A percentile compares a stretch with the other conserved stretches of the same genome.
Evolutionary conservation across 495 filamentous ascomycete genomes (phyloP).

Genomic region (Neurospora intermedia): DNA sequence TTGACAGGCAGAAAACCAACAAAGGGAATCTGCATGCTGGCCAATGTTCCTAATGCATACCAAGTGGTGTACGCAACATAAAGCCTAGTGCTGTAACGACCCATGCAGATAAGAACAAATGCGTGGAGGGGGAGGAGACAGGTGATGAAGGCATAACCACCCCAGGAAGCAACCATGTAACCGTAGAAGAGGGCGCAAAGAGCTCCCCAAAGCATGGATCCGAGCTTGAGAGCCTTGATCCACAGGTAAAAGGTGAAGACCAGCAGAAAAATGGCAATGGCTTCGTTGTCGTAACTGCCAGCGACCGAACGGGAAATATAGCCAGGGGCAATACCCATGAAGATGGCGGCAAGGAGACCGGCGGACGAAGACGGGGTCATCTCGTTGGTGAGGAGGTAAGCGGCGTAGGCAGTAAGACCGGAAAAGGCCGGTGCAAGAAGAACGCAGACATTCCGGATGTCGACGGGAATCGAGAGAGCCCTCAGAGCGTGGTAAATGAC

Average conservation of each 20-base stretch:
- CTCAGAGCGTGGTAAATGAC: conserved; percentile 91
- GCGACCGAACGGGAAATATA: conserved; percentile 97
- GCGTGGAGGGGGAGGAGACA: conserved; percentile 93
- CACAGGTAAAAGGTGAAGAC: conserved; percentile 99
- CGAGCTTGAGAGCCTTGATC: conserved; percentile 96
- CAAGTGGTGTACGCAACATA: conserved; percentile 97
- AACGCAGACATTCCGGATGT: conserved; percentile 98
- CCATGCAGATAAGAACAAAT: conserved; percentile 95
- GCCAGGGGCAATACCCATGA: conserved; percentile 96
- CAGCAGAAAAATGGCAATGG: conserved; percentile 96
- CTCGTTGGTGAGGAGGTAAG: conserved; percentile 94
- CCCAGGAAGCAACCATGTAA: conserved; percentile 99
- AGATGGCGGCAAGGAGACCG: conserved; percentile 83
- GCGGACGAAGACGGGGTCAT: conserved; percentile 88
- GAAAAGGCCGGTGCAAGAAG: conserved; percentile 93
- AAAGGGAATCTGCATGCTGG: conserved; percentile 99
- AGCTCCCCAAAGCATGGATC: conserved; percentile 91
- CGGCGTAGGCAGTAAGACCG: conserved; percentile 83
- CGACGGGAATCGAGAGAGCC: conserved; percentile 84
- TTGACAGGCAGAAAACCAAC: conserved; percentile 94
- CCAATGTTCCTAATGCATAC: conserved; percentile 93
- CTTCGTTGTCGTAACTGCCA: conserved; percentile 99
- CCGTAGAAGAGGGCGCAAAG: conserved; percentile 95
- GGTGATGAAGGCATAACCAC: conserved; percentile 99
- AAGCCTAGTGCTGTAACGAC: conserved; percentile 81